A percentile compares a stretch with the other conserved stretches of the same genome.
Conservation (phyloP, 2,329 filamentous ascomycete species). For the Leptographium wingfieldii region DNA sequence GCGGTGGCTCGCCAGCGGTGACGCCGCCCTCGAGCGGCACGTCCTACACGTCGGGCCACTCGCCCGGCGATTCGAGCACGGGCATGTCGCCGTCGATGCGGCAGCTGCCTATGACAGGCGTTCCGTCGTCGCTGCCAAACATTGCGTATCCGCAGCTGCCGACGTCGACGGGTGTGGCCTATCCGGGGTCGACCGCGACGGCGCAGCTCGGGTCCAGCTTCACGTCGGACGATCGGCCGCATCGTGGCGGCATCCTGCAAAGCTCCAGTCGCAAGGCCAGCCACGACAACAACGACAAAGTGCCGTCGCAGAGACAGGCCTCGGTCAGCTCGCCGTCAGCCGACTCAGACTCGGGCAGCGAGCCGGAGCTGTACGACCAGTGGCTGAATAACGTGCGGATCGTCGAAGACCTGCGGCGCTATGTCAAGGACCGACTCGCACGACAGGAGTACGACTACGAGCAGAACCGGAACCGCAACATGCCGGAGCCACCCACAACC, state of each 20-base stretch:
- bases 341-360: conserved; percentile 37
- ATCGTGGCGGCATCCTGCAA: conserved; percentile 56
- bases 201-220: conserved; percentile 60
- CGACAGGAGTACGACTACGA: conserved; percentile 35
- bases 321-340: conserved; percentile 40
- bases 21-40: conserved; percentile 64
- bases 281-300: conserved; percentile 10
- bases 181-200: conserved; percentile 53
- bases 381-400: conserved; percentile 56
- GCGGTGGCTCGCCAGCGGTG: conserved; percentile 56
- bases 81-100: conserved; percentile 56
- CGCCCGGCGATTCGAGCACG: conserved; percentile 57
- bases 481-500: conserved; percentile 10
- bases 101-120: conserved; percentile 24
- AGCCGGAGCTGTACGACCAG: conserved; percentile 48
- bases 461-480: not conserved
- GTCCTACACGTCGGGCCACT: conserved; percentile 68
- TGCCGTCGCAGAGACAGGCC: conserved; percentile 25
- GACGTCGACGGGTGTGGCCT: conserved; percentile 46
- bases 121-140: conserved; percentile 34
- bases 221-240: conserved; percentile 48
- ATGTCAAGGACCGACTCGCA: conserved; percentile 44
- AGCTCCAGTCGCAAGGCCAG: conserved; percentile 33
- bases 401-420: conserved; percentile 48
- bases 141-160: conserved; percentile 64